Evolutionary conservation across 768 basidiomycete species (phyloP).

Genomic region (Kondoa malvinella): DNA sequence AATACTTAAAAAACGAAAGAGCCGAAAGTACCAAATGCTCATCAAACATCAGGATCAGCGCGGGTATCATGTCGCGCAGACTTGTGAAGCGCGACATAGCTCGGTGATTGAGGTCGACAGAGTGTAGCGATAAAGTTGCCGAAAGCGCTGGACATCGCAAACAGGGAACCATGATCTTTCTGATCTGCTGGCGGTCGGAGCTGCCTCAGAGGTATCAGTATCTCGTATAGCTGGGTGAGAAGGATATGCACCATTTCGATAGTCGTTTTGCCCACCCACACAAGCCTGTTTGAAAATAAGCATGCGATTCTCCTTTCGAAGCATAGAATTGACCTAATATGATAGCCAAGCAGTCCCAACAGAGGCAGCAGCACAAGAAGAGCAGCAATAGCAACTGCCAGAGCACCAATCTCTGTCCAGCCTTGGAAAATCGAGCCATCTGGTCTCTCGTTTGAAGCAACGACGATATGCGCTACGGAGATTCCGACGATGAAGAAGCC

Average conservation of each 20-base stretch:
- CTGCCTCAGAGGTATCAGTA: conserved; percentile 5
- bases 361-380: conserved; percentile 10
- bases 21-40: too few species aligned
- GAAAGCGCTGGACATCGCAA: background rate
- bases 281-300: conserved; percentile 2
- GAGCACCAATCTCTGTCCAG: conserved; percentile 20
- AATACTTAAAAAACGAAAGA: too few species aligned
- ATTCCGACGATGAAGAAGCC: conserved; percentile 18
- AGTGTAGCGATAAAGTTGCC: conserved; percentile 14
- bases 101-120: conserved; percentile 15
- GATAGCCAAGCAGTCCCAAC: conserved; percentile 19
- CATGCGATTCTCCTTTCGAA: background rate
- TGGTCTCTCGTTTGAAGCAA: background rate
- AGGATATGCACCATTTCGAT: conserved; percentile 25
- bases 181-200: conserved; percentile 5
- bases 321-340: conserved; percentile 6
- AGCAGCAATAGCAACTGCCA: conserved; percentile 12
- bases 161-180: conserved; percentile 4
- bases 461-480: conserved; percentile 19
- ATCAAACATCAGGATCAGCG: background rate
- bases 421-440: background rate
- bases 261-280: conserved; percentile 22
- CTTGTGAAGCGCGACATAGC: conserved; percentile 12
- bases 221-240: background rate
- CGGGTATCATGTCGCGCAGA: conserved; percentile 10